A percentile compares a stretch with the other conserved stretches of the same genome.
These are phyloP conservation scores for Sicyos edulis DNA, from an alignment of 306 rosid genomes.

Conservation along the genomic window DNA sequence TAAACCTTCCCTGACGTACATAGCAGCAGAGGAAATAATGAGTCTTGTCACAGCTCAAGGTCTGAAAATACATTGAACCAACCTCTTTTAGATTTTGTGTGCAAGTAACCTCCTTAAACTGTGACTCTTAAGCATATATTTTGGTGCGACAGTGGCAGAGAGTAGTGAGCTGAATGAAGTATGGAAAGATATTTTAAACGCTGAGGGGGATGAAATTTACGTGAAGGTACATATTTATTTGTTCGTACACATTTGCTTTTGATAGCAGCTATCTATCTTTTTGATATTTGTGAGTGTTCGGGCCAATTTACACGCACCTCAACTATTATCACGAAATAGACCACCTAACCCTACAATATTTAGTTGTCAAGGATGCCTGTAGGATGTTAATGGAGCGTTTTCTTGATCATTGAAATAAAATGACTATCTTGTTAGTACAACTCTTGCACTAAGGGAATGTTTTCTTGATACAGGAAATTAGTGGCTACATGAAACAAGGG, in stretches of 20 bases:
- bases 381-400: too few relatives aligned
- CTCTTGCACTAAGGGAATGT: background rate
- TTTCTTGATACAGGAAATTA: conserved; percentile 52
- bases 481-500: conserved; percentile 79
- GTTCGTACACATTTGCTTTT: conserved; percentile 7
- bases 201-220: conserved; percentile 96
- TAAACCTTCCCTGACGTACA: conserved; percentile 72
- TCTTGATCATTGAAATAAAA: background rate
- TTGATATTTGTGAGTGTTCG: too few relatives aligned
- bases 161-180: conserved; percentile 76
- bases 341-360: too few relatives aligned
- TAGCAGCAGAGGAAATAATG: conserved; percentile 92
- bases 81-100: conserved; percentile 21
- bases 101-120: background rate
- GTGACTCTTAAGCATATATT: conserved; percentile 15
- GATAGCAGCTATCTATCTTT: background rate
- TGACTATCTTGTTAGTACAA: background rate
- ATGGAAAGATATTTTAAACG: conserved; percentile 88
- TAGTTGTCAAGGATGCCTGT: too few relatives aligned
- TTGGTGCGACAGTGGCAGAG: conserved; percentile 62
- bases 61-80: conserved; percentile 26
- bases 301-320: too few relatives aligned
- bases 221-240: conserved; percentile 55
- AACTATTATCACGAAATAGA: too few relatives aligned
- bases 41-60: conserved; percentile 99